phyloP scores from a whole-genome alignment of 306 rosid genomes.

The Medicago lupulina region DNA sequence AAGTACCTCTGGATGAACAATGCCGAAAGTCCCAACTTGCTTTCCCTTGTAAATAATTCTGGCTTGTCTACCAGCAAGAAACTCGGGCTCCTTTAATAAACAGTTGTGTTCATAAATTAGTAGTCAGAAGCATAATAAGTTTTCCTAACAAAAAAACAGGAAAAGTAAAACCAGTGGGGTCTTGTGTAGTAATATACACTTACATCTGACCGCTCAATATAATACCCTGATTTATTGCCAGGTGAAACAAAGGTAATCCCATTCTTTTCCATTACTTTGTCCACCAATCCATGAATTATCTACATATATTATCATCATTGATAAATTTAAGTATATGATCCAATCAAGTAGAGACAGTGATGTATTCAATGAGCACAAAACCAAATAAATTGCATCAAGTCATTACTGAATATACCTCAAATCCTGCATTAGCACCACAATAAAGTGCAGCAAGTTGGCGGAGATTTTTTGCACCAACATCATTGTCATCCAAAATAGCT shows the following conservation, averaged over 20 bases:
- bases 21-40: slow-evolving; percentile 80
- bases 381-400: slow-evolving; percentile 27
- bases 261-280: slow-evolving; percentile 78
- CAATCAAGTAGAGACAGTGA: background rate
- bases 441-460: slow-evolving; percentile 84
- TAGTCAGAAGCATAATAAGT: slow-evolving; percentile 17
- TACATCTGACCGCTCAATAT: slow-evolving; percentile 69
- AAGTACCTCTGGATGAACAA: slow-evolving; percentile 92
- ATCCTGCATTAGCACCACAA: slow-evolving; percentile 89
- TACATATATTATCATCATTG: slow-evolving; percentile 47
- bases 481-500: slow-evolving; percentile 68
- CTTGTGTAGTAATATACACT: slow-evolving; percentile 42
- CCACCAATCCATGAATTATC: slow-evolving; percentile 95
- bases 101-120: slow-evolving; percentile 20
- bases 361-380: slow-evolving; percentile 24
- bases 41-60: slow-evolving; percentile 71
- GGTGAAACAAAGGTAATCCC: slow-evolving; percentile 72
- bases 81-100: slow-evolving; percentile 81
- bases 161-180: slow-evolving; percentile 13
- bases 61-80: slow-evolving; percentile 86
- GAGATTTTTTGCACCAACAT: slow-evolving; percentile 84
- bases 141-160: background rate
- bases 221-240: slow-evolving; percentile 66
- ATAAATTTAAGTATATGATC: background rate
- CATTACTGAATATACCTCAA: slow-evolving; percentile 66